These are phyloP conservation scores for Picochlorum costavermella DNA, from an alignment of 139 green algal genomes.

Conservation along the genomic window DNA sequence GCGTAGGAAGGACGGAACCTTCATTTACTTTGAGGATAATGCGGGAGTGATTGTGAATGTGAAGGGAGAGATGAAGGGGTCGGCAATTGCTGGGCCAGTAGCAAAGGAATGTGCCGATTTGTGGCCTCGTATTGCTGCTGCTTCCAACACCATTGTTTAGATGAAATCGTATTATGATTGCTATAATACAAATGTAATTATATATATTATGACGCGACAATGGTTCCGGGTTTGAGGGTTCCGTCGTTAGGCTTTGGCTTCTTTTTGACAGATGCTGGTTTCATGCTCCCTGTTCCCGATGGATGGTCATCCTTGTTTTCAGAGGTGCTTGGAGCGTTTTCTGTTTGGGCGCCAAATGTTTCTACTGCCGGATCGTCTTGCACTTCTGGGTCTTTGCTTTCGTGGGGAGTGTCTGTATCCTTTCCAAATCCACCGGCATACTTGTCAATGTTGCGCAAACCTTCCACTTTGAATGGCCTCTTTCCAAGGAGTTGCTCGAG, in stretches of 20 bases:
- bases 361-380: not conserved
- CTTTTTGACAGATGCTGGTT: not conserved
- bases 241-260: not conserved
- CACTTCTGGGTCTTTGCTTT: not conserved
- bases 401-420: not conserved
- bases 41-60: constrained; percentile 99
- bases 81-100: constrained; percentile 96
- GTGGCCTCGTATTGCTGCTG: constrained; percentile 96
- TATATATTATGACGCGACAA: constrained; percentile 7
- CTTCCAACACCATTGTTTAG: constrained; percentile 96
- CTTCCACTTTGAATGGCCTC: constrained; percentile 70
- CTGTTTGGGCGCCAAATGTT: not conserved
- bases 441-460: constrained; percentile 96
- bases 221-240: constrained; percentile 1
- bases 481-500: constrained; percentile 83
- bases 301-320: not conserved
- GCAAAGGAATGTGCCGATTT: constrained; percentile 99
- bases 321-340: not conserved
- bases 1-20: constrained; percentile 93
- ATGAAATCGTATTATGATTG: constrained; percentile 8
- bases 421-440: constrained; percentile 50
- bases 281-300: not conserved
- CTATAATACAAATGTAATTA: constrained; percentile 1
- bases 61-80: constrained; percentile 99
- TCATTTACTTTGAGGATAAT: constrained; percentile 99